These are phyloP conservation scores for Paspalum notatum DNA, from an alignment of 176 grass and related monocot species.

Conservation along the genomic window DNA sequence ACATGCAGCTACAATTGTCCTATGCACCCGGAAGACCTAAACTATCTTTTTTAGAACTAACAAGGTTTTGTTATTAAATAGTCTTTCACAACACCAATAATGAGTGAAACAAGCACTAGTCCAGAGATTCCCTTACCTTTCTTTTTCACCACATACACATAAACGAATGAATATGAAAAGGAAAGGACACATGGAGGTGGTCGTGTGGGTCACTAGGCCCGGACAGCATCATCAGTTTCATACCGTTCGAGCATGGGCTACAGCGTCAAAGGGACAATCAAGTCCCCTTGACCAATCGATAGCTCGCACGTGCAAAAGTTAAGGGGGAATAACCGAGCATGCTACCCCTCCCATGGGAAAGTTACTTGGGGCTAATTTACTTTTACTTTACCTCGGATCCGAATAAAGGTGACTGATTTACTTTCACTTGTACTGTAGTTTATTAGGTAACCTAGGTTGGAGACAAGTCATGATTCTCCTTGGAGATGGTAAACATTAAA, in stretches of 20 bases:
- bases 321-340: conserved; percentile 19
- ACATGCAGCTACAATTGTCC: neutral
- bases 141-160: neutral
- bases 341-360: conserved; percentile 29
- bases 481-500: neutral
- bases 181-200: conserved; percentile 6
- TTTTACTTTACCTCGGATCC: conserved; percentile 1
- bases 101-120: neutral
- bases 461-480: conserved; percentile 8
- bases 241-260: neutral
- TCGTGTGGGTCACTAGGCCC: conserved; percentile 8
- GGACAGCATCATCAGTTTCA: conserved; percentile 42
- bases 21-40: too few relatives aligned
- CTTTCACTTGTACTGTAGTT: conserved; percentile 6
- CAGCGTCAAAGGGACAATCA: conserved; percentile 20
- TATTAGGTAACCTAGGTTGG: conserved; percentile 7
- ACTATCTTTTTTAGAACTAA: neutral
- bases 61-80: neutral
- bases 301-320: conserved; percentile 43
- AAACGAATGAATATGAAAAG: conserved; percentile 16
- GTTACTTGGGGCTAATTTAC: neutral
- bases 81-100: neutral
- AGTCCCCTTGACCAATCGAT: conserved; percentile 22
- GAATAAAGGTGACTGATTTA: conserved; percentile 1
- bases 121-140: conserved; percentile 35